Evolutionary conservation across 2,329 filamentous ascomycete genomes (phyloP).

Genomic region (Botrytis squamosa): DNA sequence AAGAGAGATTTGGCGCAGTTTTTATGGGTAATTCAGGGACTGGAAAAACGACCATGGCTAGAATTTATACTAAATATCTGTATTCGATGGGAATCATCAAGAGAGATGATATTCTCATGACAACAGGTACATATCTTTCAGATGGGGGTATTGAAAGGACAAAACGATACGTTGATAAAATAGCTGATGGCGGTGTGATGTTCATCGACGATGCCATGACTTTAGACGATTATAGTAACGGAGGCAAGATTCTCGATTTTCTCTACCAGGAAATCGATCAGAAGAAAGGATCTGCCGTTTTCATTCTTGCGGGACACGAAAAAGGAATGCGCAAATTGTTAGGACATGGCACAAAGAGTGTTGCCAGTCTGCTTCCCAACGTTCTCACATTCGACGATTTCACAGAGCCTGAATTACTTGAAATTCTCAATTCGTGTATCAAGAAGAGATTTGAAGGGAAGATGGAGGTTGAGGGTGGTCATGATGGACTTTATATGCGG

Average conservation of each 20-base stretch:
- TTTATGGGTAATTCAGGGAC: constrained; percentile 58
- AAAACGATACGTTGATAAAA: constrained; percentile 53
- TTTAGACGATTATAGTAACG: constrained; percentile 14
- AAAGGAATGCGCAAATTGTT: constrained; percentile 75
- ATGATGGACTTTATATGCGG: constrained; percentile 58
- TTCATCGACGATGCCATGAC: constrained; percentile 65
- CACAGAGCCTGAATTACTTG: constrained; percentile 58
- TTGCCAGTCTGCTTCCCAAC: constrained; percentile 66
- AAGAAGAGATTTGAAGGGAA: constrained; percentile 49
- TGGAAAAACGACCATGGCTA: constrained; percentile 68
- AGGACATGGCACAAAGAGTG: constrained; percentile 56
- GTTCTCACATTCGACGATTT: constrained; percentile 68
- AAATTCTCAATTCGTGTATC: constrained; percentile 56
- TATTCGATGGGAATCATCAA: constrained; percentile 58
- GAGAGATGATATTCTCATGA: constrained; percentile 59
- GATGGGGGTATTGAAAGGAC: constrained; percentile 57
- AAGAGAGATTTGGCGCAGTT: constrained; percentile 50
- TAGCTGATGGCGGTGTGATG: constrained; percentile 66
- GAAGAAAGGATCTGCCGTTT: constrained; percentile 63
- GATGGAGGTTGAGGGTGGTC: constrained; percentile 61
- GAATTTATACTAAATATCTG: constrained; percentile 65
- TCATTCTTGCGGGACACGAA: constrained; percentile 69
- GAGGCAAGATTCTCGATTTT: constrained; percentile 59
- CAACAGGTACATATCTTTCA: constrained; percentile 63
- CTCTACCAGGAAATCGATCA: constrained; percentile 72